These are phyloP conservation scores for Purshia tridentata DNA, from an alignment of 306 rosid species.

Conservation along the genomic window DNA sequence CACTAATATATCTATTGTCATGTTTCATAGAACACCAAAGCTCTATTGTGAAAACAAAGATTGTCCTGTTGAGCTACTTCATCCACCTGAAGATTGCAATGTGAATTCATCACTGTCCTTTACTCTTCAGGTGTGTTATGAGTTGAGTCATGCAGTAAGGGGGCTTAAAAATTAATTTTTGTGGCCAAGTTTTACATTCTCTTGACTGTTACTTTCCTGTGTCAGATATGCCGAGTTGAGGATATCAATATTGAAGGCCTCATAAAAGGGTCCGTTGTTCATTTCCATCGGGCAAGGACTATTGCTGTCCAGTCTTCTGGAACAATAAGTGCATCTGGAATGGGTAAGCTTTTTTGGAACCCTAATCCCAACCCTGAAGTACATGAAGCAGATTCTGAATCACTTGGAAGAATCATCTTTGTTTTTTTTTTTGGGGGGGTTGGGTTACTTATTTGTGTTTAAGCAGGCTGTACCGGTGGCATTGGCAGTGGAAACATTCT, in stretches of 20 bases:
- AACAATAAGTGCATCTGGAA: constrained; percentile 79
- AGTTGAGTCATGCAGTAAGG: constrained; percentile 22
- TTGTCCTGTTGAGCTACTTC: constrained; percentile 79
- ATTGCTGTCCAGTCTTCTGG: constrained; percentile 75
- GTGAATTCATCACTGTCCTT: constrained; percentile 91
- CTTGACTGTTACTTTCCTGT: constrained; percentile 26
- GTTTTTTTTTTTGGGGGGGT: neutral
- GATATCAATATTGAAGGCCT: constrained; percentile 86
- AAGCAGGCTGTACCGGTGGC: constrained; percentile 87
- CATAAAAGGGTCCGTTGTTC: constrained; percentile 91
- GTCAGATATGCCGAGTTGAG: constrained; percentile 96
- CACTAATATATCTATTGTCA: constrained; percentile 24
- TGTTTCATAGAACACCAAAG: constrained; percentile 72
- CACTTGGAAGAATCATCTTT: neutral
- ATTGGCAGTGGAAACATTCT: constrained; percentile 65
- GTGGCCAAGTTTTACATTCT: constrained; percentile 22
- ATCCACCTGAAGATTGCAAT: constrained; percentile 98
- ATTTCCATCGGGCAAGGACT: constrained; percentile 96
- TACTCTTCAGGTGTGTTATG: constrained; percentile 77
- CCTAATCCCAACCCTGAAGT: neutral
- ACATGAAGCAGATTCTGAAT: neutral
- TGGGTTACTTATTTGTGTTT: constrained; percentile 16
- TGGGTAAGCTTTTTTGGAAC: constrained; percentile 55
- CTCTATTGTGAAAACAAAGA: constrained; percentile 67
- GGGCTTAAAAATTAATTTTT: constrained; percentile 18